Evolutionary conservation across 2,329 filamentous ascomycete species (phyloP).

Genomic region (Xylariales sp.): DNA sequence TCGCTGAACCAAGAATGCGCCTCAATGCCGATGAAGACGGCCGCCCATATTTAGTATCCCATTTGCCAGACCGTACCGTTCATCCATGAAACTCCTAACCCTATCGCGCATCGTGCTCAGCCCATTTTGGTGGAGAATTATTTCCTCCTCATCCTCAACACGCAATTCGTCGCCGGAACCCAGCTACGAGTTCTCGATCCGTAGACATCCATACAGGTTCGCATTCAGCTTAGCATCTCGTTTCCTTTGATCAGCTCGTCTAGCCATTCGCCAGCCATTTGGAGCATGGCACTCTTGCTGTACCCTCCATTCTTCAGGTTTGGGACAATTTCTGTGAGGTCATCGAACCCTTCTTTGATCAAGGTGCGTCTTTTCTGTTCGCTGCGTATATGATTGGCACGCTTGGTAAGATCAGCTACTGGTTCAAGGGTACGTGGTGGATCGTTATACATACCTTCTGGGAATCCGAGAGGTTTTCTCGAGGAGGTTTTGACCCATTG

Average conservation of each 20-base stretch:
- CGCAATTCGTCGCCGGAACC: too few relatives aligned
- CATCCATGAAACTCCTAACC: conserved; percentile 6
- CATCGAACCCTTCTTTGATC: conserved; percentile 76
- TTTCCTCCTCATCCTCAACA: too few relatives aligned
- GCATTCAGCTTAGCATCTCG: conserved; percentile 43
- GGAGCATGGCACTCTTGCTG: conserved; percentile 77
- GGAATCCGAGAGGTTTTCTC: conserved; percentile 79
- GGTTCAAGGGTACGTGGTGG: background rate
- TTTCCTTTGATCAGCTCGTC: conserved; percentile 69
- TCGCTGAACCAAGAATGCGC: conserved; percentile 6
- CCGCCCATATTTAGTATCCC: conserved; percentile 6
- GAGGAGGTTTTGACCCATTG: conserved; percentile 39
- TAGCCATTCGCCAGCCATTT: conserved; percentile 73
- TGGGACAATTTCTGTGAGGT: conserved; percentile 72
- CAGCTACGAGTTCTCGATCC: too few relatives aligned
- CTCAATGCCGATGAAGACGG: background rate
- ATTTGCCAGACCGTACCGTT: background rate
- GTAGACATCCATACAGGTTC: too few relatives aligned
- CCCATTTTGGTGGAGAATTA: too few relatives aligned
- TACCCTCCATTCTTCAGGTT: conserved; percentile 68
- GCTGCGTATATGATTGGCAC: background rate
- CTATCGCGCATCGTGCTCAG: background rate
- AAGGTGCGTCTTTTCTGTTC: conserved; percentile 57
- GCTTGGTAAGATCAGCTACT: too few relatives aligned
- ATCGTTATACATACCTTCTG: conserved; percentile 57